These are phyloP conservation scores for Solanum corneliomulleri DNA, from an alignment of 257 asterid genomes.

Conservation along the genomic window DNA sequence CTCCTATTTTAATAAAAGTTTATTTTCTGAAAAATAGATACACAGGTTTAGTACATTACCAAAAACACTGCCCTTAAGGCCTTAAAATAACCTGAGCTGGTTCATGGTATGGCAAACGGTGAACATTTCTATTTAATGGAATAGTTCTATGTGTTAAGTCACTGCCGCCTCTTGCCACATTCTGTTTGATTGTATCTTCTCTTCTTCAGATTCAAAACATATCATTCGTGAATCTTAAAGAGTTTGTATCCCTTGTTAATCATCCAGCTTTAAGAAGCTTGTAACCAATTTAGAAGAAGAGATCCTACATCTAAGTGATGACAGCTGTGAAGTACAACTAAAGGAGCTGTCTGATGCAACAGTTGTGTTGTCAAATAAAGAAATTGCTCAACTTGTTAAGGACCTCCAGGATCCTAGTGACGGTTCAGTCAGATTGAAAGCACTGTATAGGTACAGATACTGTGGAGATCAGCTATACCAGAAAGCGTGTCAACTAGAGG, in stretches of 20 bases:
- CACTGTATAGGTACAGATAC: conserved; percentile 47
- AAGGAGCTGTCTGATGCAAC: conserved; percentile 19
- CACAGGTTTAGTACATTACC: neutral
- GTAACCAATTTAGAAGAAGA: conserved; percentile 64
- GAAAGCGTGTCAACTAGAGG: conserved; percentile 49
- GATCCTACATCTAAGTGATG: conserved; percentile 25
- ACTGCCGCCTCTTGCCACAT: neutral
- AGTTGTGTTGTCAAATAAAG: conserved; percentile 27
- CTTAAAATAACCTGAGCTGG: neutral
- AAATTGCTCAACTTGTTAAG: conserved; percentile 46
- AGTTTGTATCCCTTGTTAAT: neutral
- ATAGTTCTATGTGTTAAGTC: neutral
- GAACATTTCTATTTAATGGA: neutral
- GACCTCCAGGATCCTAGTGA: conserved; percentile 59
- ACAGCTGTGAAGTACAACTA: conserved; percentile 23
- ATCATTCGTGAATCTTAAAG: neutral
- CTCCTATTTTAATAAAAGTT: neutral
- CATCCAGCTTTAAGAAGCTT: conserved; percentile 69
- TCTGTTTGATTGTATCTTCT: neutral
- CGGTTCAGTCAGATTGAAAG: conserved; percentile 39
- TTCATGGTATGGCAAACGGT: neutral
- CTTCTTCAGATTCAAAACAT: neutral
- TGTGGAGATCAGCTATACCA: conserved; percentile 60
- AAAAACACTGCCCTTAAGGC: neutral
- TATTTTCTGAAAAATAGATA: neutral